These are phyloP conservation scores for Hortaea werneckii DNA, from an alignment of 2,329 filamentous ascomycete genomes.

Conservation along the genomic window DNA sequence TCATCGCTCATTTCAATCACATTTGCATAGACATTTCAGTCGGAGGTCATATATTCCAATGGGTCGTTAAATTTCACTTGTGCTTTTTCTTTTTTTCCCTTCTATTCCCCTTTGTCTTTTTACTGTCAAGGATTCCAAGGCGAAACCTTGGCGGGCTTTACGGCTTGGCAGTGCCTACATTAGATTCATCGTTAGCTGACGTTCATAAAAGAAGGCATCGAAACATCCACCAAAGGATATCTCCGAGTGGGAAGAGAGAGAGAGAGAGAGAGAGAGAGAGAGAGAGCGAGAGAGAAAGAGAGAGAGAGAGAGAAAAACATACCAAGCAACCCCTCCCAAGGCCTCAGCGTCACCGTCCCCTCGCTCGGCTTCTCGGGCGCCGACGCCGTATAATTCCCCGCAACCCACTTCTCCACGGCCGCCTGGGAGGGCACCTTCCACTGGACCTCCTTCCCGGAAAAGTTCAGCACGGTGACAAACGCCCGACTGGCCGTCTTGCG, in stretches of 20 bases:
- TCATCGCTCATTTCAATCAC: too few relatives aligned
- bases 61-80: not conserved
- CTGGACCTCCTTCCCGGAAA: constrained; percentile 21
- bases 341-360: constrained; percentile 20
- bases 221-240: too few relatives aligned
- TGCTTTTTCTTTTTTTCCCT: not conserved
- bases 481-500: constrained; percentile 16
- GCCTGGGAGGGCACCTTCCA: constrained; percentile 26
- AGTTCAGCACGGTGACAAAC: constrained; percentile 27
- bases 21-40: not conserved
- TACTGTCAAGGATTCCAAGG: too few relatives aligned
- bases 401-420: constrained; percentile 25
- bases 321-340: constrained; percentile 27
- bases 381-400: constrained; percentile 23
- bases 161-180: not conserved
- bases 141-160: not conserved
- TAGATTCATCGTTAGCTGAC: too few relatives aligned
- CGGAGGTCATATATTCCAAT: not conserved
- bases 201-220: too few relatives aligned
- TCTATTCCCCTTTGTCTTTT: not conserved
- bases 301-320: not conserved
- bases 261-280: too few relatives aligned
- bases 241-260: too few relatives aligned
- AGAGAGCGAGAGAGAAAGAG: too few relatives aligned
- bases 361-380: constrained; percentile 16